Percentiles rank a stretch among this genome's conserved stretches.
Evolutionary conservation across 2,329 filamentous ascomycete genomes (phyloP).

Genomic region (Cylindrodendrum hubeiense): DNA sequence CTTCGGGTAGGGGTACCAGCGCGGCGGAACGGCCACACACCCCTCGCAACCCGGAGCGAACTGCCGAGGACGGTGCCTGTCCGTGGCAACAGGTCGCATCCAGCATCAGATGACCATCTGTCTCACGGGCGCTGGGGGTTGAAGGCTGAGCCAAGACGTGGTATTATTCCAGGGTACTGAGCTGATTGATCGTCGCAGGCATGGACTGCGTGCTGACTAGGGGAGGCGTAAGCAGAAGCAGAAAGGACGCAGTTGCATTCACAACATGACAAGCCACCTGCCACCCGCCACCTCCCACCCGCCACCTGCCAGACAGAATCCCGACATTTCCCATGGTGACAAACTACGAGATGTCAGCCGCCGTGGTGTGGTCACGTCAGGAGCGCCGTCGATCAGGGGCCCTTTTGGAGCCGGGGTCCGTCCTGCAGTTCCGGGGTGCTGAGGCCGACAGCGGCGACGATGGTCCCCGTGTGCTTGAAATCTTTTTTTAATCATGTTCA

Average conservation of each 20-base stretch:
- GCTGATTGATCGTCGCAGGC: constrained; percentile 23
- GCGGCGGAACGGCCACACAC: constrained; percentile 37
- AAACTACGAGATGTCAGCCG: constrained; percentile 8
- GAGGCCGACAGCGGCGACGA: constrained; percentile 8
- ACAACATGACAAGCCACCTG: too few relatives aligned
- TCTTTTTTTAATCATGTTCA: constrained; percentile 1
- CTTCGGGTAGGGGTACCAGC: constrained; percentile 38
- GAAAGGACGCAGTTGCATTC: constrained; percentile 18
- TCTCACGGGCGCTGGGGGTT: constrained; percentile 2
- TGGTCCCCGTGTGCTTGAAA: constrained; percentile 9
- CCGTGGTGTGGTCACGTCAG: constrained; percentile 8
- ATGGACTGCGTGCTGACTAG: constrained; percentile 15
- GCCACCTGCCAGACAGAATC: background rate
- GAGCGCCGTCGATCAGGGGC: constrained; percentile 6
- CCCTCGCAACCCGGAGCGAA: constrained; percentile 32
- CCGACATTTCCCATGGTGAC: constrained; percentile 5
- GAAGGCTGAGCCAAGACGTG: constrained; percentile 32
- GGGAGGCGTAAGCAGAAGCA: background rate
- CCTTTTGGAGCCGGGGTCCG: background rate
- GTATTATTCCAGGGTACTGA: constrained; percentile 24
- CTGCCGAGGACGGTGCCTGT: constrained; percentile 37
- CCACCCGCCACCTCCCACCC: too few relatives aligned
- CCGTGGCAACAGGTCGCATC: constrained; percentile 18
- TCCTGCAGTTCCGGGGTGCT: background rate
- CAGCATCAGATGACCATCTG: constrained; percentile 36